Evolutionary conservation across 2,329 filamentous ascomycete species (phyloP).

Genomic region (Helicocarpus griseus): DNA sequence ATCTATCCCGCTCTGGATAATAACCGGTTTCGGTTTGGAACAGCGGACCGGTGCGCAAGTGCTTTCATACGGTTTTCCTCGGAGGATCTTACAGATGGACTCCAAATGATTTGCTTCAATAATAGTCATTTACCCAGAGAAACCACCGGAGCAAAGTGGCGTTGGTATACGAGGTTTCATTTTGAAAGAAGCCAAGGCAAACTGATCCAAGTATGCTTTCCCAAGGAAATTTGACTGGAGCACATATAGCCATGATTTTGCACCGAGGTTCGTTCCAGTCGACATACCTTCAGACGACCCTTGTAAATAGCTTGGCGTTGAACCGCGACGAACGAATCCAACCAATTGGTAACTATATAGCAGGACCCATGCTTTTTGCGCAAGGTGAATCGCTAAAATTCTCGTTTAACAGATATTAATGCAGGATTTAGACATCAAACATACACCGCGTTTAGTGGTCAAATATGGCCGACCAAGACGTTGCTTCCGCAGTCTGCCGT

Average conservation of each 20-base stretch:
- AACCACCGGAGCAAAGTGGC: not conserved
- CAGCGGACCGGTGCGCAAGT: no score
- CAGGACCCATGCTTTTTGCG: not conserved
- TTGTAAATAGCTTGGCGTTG: not conserved
- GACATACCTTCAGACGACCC: not conserved
- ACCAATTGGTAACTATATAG: not conserved
- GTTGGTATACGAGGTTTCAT: not conserved
- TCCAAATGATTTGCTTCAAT: no score
- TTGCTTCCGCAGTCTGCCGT: not conserved
- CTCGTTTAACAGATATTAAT: not conserved
- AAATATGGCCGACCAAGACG: not conserved
- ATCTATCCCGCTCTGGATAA: no score
- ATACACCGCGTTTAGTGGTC: no score
- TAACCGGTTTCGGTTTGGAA: no score
- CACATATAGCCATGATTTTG: not conserved
- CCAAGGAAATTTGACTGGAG: not conserved
- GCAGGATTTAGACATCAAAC: not conserved
- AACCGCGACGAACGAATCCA: not conserved
- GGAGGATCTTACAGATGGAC: no score
- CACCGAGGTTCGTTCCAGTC: not conserved
- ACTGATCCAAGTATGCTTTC: no score
- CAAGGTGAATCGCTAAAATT: not conserved
- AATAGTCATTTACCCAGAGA: not conserved
- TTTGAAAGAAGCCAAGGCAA: no score
- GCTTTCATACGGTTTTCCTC: no score